Percentiles rank a stretch among this genome's conserved stretches.
phyloP scores from a whole-genome alignment of 2,329 filamentous ascomycete genomes.

The Penicillium fuscoglaucum region DNA sequence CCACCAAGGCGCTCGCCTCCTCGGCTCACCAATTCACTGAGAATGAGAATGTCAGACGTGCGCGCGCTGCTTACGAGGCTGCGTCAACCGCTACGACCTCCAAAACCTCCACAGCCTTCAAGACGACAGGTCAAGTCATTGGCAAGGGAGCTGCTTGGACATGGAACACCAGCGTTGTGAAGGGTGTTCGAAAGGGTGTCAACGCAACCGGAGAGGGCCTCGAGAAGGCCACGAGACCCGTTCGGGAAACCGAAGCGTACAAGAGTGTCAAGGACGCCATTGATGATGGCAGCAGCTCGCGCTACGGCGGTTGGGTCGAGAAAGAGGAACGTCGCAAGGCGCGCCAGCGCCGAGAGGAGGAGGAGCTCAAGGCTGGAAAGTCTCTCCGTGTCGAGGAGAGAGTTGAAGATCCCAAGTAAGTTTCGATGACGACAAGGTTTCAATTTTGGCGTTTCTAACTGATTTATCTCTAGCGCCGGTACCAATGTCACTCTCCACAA shows the following conservation, averaged over 20 bases:
- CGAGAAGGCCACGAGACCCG: slow-evolving; percentile 91
- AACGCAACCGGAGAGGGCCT: slow-evolving; percentile 81
- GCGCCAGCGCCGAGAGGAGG: slow-evolving; percentile 69
- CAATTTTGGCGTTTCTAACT: slow-evolving; percentile 34
- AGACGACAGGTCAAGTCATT: slow-evolving; percentile 80
- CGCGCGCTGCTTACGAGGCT: slow-evolving; percentile 80
- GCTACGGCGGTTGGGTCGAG: slow-evolving; percentile 95
- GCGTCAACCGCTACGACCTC: slow-evolving; percentile 80
- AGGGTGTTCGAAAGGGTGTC: slow-evolving; percentile 83
- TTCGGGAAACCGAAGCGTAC: slow-evolving; percentile 91
- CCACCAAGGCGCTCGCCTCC: slow-evolving; percentile 88
- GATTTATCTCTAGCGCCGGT: slow-evolving; percentile 65
- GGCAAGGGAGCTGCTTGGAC: slow-evolving; percentile 94
- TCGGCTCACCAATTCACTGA: slow-evolving; percentile 89
- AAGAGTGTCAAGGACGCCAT: slow-evolving; percentile 94
- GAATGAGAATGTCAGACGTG: slow-evolving; percentile 84
- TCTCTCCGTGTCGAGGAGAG: slow-evolving; percentile 58
- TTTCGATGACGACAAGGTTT: slow-evolving; percentile 21
- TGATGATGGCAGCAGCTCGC: slow-evolving; percentile 92
- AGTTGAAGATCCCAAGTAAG: slow-evolving; percentile 86
- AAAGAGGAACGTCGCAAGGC: slow-evolving; percentile 87
- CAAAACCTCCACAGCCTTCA: slow-evolving; percentile 76
- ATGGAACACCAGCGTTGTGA: slow-evolving; percentile 92
- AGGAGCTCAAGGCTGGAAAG: slow-evolving; percentile 56
- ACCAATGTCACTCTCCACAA: slow-evolving; percentile 96